Conservation (phyloP, 306 rosid genomes). For the Rosa persica region DNA sequence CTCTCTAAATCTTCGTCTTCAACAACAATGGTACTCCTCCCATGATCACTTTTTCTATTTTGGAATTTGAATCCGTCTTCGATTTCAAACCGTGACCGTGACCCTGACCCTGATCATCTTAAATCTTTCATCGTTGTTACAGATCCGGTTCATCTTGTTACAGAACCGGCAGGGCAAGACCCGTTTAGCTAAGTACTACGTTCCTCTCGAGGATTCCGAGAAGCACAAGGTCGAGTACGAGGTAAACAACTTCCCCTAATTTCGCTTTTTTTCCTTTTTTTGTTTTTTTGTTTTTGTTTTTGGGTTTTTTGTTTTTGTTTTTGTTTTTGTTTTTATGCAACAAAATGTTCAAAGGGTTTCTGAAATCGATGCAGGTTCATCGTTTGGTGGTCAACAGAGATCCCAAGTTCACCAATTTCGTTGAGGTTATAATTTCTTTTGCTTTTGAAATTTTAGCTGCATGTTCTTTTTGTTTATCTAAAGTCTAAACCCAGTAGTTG, state of each 20-base stretch:
- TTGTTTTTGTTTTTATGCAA: not conserved
- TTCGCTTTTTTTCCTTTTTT: too few relatives aligned
- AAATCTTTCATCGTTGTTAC: constrained; percentile 20
- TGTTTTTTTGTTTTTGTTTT: not conserved
- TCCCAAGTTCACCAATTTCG: constrained; percentile 94
- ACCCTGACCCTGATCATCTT: too few relatives aligned
- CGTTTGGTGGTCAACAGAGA: constrained; percentile 98
- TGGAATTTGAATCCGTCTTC: not conserved
- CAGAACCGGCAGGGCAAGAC: constrained; percentile 96
- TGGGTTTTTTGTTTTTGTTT: constrained; percentile 2
- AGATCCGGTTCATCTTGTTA: constrained; percentile 96
- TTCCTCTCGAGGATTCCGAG: constrained; percentile 97
- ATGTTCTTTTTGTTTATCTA: not conserved
- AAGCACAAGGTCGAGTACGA: constrained; percentile 98
- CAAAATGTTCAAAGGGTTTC: not conserved
- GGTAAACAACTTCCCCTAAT: constrained; percentile 37
- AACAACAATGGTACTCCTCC: constrained; percentile 16
- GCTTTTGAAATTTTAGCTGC: not conserved
- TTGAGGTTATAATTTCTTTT: constrained; percentile 54
- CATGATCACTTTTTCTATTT: not conserved
- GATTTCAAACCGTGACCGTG: constrained; percentile 4
- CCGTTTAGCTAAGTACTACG: constrained; percentile 89
- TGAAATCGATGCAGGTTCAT: constrained; percentile 62
- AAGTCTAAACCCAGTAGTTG: not conserved
- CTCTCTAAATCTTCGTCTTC: not conserved